These are phyloP conservation scores for Xylaria sp. DNA, from an alignment of 2,329 filamentous ascomycete species.

Conservation along the genomic window DNA sequence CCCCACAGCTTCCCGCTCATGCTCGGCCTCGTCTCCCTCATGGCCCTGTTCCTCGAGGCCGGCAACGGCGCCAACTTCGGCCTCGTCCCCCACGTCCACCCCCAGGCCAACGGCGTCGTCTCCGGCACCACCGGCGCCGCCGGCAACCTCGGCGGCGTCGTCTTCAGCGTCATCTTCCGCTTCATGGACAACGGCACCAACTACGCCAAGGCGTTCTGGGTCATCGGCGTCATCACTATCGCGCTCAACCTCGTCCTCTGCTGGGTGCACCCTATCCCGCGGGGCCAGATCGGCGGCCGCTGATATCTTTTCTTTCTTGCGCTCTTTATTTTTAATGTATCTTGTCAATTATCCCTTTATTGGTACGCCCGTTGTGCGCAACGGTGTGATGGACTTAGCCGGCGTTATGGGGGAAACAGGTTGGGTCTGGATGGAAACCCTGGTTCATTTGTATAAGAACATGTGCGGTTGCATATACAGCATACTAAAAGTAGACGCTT, in stretches of 20 bases:
- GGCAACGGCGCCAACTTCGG: slow-evolving; percentile 88
- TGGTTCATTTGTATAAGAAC: background rate
- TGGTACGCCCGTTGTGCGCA: background rate
- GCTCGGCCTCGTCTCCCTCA: slow-evolving; percentile 76
- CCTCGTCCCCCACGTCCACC: slow-evolving; percentile 85
- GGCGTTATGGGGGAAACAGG: background rate
- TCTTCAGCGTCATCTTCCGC: slow-evolving; percentile 84
- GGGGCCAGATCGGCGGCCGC: slow-evolving; percentile 55
- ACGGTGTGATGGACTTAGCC: background rate
- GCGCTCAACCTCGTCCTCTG: slow-evolving; percentile 68
- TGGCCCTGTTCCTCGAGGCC: slow-evolving; percentile 83
- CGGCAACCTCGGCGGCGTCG: slow-evolving; percentile 83
- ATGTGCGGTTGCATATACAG: background rate
- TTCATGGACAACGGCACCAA: slow-evolving; percentile 67
- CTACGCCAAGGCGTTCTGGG: slow-evolving; percentile 77
- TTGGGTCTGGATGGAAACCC: background rate
- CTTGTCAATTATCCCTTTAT: background rate
- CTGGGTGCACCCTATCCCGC: slow-evolving; percentile 61
- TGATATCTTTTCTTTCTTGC: slow-evolving; percentile 32
- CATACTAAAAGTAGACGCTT: background rate
- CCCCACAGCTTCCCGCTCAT: slow-evolving; percentile 67
- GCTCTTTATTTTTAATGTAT: background rate
- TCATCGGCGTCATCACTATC: slow-evolving; percentile 79
- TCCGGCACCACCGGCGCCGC: slow-evolving; percentile 78
- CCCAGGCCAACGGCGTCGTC: slow-evolving; percentile 77